Percentiles rank a stretch among this genome's conserved stretches.
phyloP scores from a whole-genome alignment of 495 filamentous ascomycete genomes.

The Annulohypoxylon bovei region DNA sequence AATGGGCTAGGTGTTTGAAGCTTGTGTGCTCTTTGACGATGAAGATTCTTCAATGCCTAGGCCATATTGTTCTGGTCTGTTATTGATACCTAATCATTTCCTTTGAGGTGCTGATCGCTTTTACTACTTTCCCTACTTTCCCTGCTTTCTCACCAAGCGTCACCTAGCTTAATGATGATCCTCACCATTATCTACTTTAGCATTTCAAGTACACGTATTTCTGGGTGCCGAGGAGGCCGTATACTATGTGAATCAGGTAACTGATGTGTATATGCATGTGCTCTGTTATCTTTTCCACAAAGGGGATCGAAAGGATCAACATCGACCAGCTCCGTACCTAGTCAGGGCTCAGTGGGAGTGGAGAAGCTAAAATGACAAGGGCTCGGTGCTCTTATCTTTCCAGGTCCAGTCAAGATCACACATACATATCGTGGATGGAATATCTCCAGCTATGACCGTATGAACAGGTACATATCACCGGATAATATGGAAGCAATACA shows the following conservation, averaged over 20 bases:
- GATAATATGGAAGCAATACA: neutral
- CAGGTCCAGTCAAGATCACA: neutral
- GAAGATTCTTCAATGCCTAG: neutral
- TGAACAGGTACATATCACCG: neutral
- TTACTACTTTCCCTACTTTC: neutral
- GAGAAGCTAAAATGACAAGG: conserved; percentile 8
- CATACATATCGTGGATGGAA: neutral
- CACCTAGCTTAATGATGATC: neutral
- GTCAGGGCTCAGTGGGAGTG: neutral
- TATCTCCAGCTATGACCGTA: neutral
- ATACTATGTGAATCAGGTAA: conserved; percentile 3
- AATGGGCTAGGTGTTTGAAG: neutral
- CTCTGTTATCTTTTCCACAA: neutral
- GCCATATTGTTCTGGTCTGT: neutral
- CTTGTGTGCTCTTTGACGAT: neutral
- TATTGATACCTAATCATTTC: conserved; percentile 1
- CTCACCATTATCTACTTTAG: neutral
- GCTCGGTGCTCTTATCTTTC: neutral
- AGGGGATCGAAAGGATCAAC: conserved; percentile 21
- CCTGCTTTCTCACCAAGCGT: neutral
- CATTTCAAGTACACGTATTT: neutral
- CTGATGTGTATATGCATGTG: conserved; percentile 4
- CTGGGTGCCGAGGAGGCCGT: neutral
- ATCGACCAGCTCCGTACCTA: neutral
- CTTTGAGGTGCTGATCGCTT: neutral